Evolutionary conservation across 2,329 filamentous ascomycete genomes (phyloP).

Genomic region (Cladosporium oxysporum): DNA sequence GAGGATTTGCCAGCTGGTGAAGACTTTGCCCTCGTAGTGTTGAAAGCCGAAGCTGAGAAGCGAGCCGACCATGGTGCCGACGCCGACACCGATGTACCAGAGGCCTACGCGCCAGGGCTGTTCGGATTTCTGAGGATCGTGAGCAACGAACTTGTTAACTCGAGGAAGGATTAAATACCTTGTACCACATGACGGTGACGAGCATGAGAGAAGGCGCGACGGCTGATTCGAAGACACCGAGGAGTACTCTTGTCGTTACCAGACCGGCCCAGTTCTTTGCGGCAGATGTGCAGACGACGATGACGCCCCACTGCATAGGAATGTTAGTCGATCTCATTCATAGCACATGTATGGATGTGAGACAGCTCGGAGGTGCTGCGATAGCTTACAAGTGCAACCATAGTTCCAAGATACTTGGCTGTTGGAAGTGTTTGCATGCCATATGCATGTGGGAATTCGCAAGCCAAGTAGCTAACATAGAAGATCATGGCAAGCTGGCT

Average conservation of each 20-base stretch:
- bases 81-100: constrained; percentile 71
- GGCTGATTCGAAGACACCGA: constrained; percentile 69
- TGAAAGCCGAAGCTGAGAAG: constrained; percentile 59
- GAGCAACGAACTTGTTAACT: neutral
- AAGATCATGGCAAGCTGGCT: constrained; percentile 63
- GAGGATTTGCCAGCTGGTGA: constrained; percentile 29
- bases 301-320: constrained; percentile 63
- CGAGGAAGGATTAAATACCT: constrained; percentile 38
- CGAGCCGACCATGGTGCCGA: constrained; percentile 69
- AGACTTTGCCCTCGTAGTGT: constrained; percentile 17
- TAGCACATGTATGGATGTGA: neutral
- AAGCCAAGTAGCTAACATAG: constrained; percentile 62
- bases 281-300: constrained; percentile 61
- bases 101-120: constrained; percentile 24
- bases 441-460: constrained; percentile 60
- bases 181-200: constrained; percentile 69
- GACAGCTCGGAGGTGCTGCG: too few relatives aligned
- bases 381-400: constrained; percentile 31
- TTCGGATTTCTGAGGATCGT: constrained; percentile 47
- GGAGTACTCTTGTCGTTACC: constrained; percentile 60
- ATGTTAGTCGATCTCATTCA: neutral
- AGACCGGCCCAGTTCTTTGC: constrained; percentile 58
- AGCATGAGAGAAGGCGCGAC: constrained; percentile 68
- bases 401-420: constrained; percentile 58
- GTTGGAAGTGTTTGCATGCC: constrained; percentile 62